phyloP scores from a whole-genome alignment of 768 basidiomycete genomes.

The Porphyrellus cyaneotinctus region DNA sequence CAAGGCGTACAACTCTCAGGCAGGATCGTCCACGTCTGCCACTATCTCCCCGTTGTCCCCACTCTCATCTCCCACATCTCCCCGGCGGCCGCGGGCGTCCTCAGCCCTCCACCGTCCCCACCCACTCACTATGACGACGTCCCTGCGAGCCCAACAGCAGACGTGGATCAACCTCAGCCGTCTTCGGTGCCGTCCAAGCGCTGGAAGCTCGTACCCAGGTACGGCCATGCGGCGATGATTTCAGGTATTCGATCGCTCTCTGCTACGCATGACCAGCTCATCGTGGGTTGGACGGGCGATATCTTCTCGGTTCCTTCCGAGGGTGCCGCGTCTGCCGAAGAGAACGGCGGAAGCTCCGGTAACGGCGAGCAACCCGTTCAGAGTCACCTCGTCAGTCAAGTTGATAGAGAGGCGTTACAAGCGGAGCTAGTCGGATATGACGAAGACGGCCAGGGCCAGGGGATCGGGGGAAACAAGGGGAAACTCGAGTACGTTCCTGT shows the following conservation, averaged over 20 bases:
- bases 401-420: slow-evolving; percentile 66
- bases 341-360: slow-evolving; percentile 7
- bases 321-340: slow-evolving; percentile 27
- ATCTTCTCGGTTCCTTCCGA: slow-evolving; percentile 48
- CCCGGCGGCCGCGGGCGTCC: slow-evolving; percentile 42
- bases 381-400: slow-evolving; percentile 46
- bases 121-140: slow-evolving; percentile 54
- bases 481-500: slow-evolving; percentile 81
- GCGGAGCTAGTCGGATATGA: slow-evolving; percentile 57
- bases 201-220: slow-evolving; percentile 77
- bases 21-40: slow-evolving; percentile 87
- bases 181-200: slow-evolving; percentile 25
- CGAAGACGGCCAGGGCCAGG: slow-evolving; percentile 40
- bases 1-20: slow-evolving; percentile 77
- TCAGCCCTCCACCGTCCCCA: slow-evolving; percentile 77
- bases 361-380: slow-evolving; percentile 39
- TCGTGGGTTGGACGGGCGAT: slow-evolving; percentile 94
- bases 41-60: slow-evolving; percentile 79
- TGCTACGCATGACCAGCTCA: slow-evolving; percentile 81
- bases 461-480: slow-evolving; percentile 40
- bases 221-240: slow-evolving; percentile 94
- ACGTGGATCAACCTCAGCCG: slow-evolving; percentile 4
- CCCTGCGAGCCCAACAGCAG: slow-evolving; percentile 31
- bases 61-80: slow-evolving; percentile 46
- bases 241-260: slow-evolving; percentile 85